Evolutionary conservation across 2,329 filamentous ascomycete genomes (phyloP).

Genomic region (Septoria petroselini): DNA sequence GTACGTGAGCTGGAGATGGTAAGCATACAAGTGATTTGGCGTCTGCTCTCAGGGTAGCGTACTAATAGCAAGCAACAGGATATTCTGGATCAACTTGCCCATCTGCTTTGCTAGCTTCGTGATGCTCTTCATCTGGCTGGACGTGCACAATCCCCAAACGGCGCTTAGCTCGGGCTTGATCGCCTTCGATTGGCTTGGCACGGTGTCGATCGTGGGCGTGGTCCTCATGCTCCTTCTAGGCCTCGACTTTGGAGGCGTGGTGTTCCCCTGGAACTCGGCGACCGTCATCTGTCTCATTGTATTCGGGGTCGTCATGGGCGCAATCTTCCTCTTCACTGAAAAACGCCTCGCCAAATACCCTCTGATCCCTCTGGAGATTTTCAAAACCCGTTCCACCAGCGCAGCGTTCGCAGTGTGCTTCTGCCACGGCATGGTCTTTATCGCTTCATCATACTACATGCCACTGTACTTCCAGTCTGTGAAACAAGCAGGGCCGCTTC

Average conservation of each 20-base stretch:
- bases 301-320: slow-evolving; percentile 49
- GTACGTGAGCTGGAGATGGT: slow-evolving; percentile 52
- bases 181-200: slow-evolving; percentile 56
- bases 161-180: slow-evolving; percentile 48
- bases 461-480: slow-evolving; percentile 72
- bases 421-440: slow-evolving; percentile 55
- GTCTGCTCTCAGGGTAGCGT: too few species aligned
- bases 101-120: slow-evolving; percentile 50
- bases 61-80: too few species aligned
- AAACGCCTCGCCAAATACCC: slow-evolving; percentile 62
- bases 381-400: slow-evolving; percentile 55
- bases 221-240: slow-evolving; percentile 54
- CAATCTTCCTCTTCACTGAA: slow-evolving; percentile 60
- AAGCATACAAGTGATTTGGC: slow-evolving; percentile 10
- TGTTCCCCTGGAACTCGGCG: slow-evolving; percentile 53
- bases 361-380: slow-evolving; percentile 65
- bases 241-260: slow-evolving; percentile 53
- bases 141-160: slow-evolving; percentile 56
- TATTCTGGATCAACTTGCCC: slow-evolving; percentile 56
- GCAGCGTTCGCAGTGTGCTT: slow-evolving; percentile 54
- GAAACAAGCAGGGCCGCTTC: slow-evolving; percentile 57
- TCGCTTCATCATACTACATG: slow-evolving; percentile 66
- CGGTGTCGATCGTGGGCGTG: slow-evolving; percentile 50
- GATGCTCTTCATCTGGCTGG: slow-evolving; percentile 52
- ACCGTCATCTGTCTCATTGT: slow-evolving; percentile 57